Percentiles rank a stretch among this genome's conserved stretches.
Evolutionary conservation across 2,329 filamentous ascomycete species (phyloP).

Genomic region (Salinomyces thailandicus): DNA sequence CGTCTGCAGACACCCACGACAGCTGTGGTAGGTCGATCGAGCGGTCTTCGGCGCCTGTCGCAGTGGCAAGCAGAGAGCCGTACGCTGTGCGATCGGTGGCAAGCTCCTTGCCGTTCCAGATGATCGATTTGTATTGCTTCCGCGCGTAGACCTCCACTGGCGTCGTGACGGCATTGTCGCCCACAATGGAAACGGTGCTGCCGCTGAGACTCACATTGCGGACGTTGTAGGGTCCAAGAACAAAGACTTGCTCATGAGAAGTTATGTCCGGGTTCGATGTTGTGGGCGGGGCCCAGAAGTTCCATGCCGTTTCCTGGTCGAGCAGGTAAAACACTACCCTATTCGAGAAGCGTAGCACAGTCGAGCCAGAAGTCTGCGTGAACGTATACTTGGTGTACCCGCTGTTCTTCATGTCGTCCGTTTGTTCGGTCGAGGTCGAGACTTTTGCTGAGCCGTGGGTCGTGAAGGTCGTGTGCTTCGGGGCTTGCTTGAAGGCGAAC

Average conservation of each 20-base stretch:
- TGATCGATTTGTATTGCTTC: conserved; percentile 2
- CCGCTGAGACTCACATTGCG: conserved; percentile 21
- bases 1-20: conserved; percentile 40
- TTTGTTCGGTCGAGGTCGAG: conserved; percentile 2
- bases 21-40: conserved; percentile 31
- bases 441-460: conserved; percentile 8
- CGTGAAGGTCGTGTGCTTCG: conserved; percentile 2
- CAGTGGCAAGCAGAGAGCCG: conserved; percentile 21
- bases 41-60: conserved; percentile 5
- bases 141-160: conserved; percentile 29
- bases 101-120: conserved; percentile 30
- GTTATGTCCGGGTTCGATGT: conserved; percentile 28
- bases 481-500: conserved; percentile 27
- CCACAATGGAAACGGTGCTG: conserved; percentile 23
- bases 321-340: conserved; percentile 27
- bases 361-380: conserved; percentile 13
- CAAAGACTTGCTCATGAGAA: conserved; percentile 30
- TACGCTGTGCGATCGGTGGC: conserved; percentile 25
- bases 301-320: conserved; percentile 29
- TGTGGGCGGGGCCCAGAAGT: conserved; percentile 30
- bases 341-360: conserved; percentile 28
- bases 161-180: conserved; percentile 27
- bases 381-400: conserved; percentile 10
- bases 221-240: conserved; percentile 32
- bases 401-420: neutral